phyloP scores from a whole-genome alignment of 2,329 filamentous ascomycete genomes.

The Penicillium polonicum region DNA sequence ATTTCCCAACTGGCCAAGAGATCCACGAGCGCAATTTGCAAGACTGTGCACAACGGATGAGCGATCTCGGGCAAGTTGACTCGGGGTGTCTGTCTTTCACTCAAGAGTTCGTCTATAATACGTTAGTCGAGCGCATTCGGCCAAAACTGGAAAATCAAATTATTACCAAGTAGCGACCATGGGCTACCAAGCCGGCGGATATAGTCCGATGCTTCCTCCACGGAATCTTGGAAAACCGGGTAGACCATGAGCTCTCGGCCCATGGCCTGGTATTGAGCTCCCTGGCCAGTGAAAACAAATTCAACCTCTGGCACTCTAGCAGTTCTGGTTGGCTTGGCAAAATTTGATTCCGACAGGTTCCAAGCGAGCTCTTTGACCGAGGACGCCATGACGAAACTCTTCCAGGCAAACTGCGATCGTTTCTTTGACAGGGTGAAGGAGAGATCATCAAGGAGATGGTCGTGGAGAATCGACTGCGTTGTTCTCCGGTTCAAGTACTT shows the following conservation, averaged over 20 bases:
- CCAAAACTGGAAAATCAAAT: neutral
- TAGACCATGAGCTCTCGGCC: slow-evolving; percentile 32
- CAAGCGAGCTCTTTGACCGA: slow-evolving; percentile 15
- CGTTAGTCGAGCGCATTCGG: neutral
- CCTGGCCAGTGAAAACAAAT: slow-evolving; percentile 44
- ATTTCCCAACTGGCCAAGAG: slow-evolving; percentile 28
- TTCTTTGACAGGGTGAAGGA: slow-evolving; percentile 25
- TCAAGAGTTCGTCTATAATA: slow-evolving; percentile 26
- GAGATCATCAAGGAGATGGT: slow-evolving; percentile 19
- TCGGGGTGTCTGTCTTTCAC: slow-evolving; percentile 14
- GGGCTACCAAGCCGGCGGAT: slow-evolving; percentile 25
- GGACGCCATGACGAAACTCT: slow-evolving; percentile 17
- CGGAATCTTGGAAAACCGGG: slow-evolving; percentile 19
- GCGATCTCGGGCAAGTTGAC: slow-evolving; percentile 29
- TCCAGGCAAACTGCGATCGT: slow-evolving; percentile 18
- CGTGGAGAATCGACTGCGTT: neutral
- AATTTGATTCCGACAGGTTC: slow-evolving; percentile 17
- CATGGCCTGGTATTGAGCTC: slow-evolving; percentile 40
- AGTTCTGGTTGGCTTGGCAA: slow-evolving; percentile 10
- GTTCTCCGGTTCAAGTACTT: slow-evolving; percentile 15
- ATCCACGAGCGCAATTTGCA: slow-evolving; percentile 36
- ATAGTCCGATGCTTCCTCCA: slow-evolving; percentile 26
- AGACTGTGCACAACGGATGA: slow-evolving; percentile 30
- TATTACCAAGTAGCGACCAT: slow-evolving; percentile 25
- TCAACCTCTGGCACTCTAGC: slow-evolving; percentile 18